A percentile compares a stretch with the other conserved stretches of the same genome.
Evolutionary conservation across 2,329 filamentous ascomycete species (phyloP).

Genomic region (Diplodia seriata): DNA sequence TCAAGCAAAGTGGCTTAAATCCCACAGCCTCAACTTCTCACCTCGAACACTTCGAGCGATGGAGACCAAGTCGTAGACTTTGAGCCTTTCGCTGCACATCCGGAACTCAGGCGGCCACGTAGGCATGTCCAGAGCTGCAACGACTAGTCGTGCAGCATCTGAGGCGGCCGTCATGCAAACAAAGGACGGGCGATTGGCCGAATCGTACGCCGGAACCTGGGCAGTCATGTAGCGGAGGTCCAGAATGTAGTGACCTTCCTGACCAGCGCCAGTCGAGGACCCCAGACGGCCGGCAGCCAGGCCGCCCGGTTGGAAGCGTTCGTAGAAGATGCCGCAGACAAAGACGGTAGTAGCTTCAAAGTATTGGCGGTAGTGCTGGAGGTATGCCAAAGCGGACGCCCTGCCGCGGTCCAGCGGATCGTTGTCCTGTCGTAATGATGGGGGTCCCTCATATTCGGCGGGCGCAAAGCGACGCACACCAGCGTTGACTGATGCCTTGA

Average conservation of each 20-base stretch:
- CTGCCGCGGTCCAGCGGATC: conserved; percentile 69
- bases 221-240: conserved; percentile 66
- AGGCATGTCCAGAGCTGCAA: conserved; percentile 69
- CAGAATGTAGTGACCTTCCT: conserved; percentile 70
- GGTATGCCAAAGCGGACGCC: conserved; percentile 61
- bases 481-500: conserved; percentile 71
- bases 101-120: conserved; percentile 73
- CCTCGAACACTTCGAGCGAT: conserved; percentile 48
- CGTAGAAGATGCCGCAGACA: conserved; percentile 77
- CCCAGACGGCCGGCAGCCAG: conserved; percentile 68
- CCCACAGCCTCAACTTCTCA: neutral
- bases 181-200: conserved; percentile 52
- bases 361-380: conserved; percentile 62
- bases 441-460: conserved; percentile 75
- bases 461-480: conserved; percentile 74
- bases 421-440: conserved; percentile 60
- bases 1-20: neutral
- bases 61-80: conserved; percentile 66
- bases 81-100: conserved; percentile 71
- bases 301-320: conserved; percentile 73
- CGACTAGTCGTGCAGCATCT: conserved; percentile 74
- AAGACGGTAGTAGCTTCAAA: conserved; percentile 72
- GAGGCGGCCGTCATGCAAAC: conserved; percentile 73
- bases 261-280: conserved; percentile 56
- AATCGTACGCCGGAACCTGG: conserved; percentile 65